Evolutionary conservation across 2,329 filamentous ascomycete genomes (phyloP), one percentile per base, ranked within the genome.

Genomic region (Immersiporthe knoxdaviesiana): DNA sequence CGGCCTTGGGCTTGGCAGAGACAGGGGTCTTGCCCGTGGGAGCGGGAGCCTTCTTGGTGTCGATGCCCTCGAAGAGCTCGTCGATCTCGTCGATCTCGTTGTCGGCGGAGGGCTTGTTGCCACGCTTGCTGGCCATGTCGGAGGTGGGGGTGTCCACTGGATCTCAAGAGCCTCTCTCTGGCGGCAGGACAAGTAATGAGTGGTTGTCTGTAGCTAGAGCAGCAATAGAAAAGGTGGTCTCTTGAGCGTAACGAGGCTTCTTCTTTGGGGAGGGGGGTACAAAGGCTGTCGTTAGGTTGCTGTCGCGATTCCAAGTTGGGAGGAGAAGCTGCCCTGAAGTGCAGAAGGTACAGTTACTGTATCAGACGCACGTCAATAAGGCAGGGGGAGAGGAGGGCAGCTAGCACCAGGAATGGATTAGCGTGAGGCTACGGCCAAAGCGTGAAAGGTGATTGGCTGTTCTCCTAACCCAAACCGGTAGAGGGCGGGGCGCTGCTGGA

Each of bases 81-180:
- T 88, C 87, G 74, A 91, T 79, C 73, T 90, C 87, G 75, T 88
- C 87, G 74, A 91, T 79, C 75, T 90, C 88, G 77, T 90, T 87
- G 76, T 89, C 86, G 71, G 85, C 83, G 47, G 85, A 79, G 62
- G 81, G 77, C 39, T 85, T 80, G 78, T 89, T 90, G 70, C 84
- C 79, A 77, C 87, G 87, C 77, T 87, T 90, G 74, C 86, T 84
- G 39, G 88, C 81, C 88, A 91, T 91, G 10, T 60, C 59, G 74
- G 41, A 58, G 60, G 69, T 65, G 47, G 70, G 65, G 64, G 63
- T 64, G 64, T 63, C 54, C 60, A 63, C 64, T 63, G 67, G 71
- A n/a, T n/a, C n/a, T 68, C 24, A 35, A 27, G 39, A 41, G 8
- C 10, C 12, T 27, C 50, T 27, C 50, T 10, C 50, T 52, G 50